These are phyloP conservation scores for Saccharomyces hybrid DNA, from an alignment of 1,139 yeast species.

Conservation along the genomic window DNA sequence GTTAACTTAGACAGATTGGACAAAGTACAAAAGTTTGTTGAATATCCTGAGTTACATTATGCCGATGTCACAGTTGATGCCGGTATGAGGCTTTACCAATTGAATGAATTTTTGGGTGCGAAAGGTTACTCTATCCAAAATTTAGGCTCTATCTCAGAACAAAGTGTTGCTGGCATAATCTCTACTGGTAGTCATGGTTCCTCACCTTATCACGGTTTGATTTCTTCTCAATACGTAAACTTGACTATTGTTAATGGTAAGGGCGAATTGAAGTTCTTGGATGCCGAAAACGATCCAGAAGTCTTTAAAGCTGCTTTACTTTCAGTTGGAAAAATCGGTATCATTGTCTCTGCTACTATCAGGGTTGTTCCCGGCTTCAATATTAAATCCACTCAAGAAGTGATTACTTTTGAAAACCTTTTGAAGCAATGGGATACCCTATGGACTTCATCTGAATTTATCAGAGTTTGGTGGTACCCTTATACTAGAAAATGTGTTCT, in stretches of 20 bases:
- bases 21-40: slow-evolving; percentile 41
- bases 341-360: slow-evolving; percentile 80
- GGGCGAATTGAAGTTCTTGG: slow-evolving; percentile 67
- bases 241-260: slow-evolving; percentile 63
- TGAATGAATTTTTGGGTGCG: slow-evolving; percentile 58
- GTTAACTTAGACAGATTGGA: slow-evolving; percentile 77
- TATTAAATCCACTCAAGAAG: slow-evolving; percentile 73
- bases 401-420: slow-evolving; percentile 66
- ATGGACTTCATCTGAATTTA: slow-evolving; percentile 88
- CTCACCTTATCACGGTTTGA: slow-evolving; percentile 84
- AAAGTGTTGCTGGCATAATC: slow-evolving; percentile 87
- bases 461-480: slow-evolving; percentile 97
- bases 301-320: slow-evolving; percentile 78
- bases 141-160: slow-evolving; percentile 90
- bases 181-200: slow-evolving; percentile 98
- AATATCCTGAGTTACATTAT: slow-evolving; percentile 47
- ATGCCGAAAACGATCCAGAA: slow-evolving; percentile 59
- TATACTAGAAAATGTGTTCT: slow-evolving; percentile 76
- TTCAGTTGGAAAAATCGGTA: slow-evolving; percentile 86
- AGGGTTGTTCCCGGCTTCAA: slow-evolving; percentile 81
- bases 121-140: slow-evolving; percentile 79
- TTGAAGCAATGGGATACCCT: slow-evolving; percentile 60
- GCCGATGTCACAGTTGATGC: slow-evolving; percentile 93
- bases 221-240: slow-evolving; percentile 79
- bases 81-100: slow-evolving; percentile 74